phyloP scores from a whole-genome alignment of 108 stramenopile genomes.

The Schizochytrium sp. region DNA sequence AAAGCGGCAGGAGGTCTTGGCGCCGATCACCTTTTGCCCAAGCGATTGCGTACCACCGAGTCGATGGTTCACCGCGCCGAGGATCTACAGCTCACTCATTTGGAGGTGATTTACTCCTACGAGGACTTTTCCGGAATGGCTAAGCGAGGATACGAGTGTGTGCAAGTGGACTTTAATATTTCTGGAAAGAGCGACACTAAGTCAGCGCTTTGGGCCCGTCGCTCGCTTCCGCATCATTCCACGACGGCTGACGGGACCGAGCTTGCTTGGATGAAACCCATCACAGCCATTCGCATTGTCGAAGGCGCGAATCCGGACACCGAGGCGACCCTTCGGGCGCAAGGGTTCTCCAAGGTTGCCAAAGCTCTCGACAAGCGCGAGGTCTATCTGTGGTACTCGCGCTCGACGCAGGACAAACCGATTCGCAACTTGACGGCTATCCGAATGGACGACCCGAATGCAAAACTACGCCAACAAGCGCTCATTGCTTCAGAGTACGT shows the following conservation, averaged over 20 bases:
- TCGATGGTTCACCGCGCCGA: background rate
- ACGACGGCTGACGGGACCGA: background rate
- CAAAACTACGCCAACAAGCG: background rate
- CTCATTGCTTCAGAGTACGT: background rate
- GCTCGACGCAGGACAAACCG: background rate
- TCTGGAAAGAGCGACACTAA: background rate
- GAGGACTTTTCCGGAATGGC: background rate
- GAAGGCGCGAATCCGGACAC: background rate
- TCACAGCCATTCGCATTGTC: background rate
- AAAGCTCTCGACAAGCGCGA: background rate
- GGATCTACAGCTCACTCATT: background rate
- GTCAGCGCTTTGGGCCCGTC: background rate
- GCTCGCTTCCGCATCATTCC: background rate
- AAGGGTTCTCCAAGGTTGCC: background rate
- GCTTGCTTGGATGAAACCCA: background rate
- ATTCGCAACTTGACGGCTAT: slow-evolving; percentile 5
- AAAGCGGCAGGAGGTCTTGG: background rate
- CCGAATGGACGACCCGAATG: background rate
- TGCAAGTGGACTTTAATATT: slow-evolving; percentile 2
- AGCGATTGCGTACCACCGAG: background rate
- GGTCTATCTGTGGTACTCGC: background rate
- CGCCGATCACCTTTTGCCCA: background rate
- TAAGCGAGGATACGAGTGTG: background rate
- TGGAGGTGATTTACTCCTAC: background rate
- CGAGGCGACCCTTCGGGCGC: background rate